Evolutionary conservation across 495 filamentous ascomycete genomes (phyloP), one percentile per base, ranked within the genome.

Genomic region (Penicillium psychrofluorescens): DNA sequence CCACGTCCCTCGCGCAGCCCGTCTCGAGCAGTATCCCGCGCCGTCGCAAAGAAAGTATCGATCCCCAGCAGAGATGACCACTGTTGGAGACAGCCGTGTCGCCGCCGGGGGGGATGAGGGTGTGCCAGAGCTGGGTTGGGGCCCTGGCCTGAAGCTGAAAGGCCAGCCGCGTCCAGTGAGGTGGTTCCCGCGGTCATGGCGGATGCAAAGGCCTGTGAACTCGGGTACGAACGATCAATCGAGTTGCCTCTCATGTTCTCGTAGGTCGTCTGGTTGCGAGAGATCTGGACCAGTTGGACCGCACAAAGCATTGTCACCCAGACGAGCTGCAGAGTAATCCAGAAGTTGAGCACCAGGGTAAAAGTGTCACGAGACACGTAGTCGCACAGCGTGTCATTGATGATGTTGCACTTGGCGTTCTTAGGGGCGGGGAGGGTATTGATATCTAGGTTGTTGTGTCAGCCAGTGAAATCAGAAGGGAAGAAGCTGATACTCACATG

Each of bases 261-360:
- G 67, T 83, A 97, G 0, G 92, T 98, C 7, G 92, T 98, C 71
- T 91, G 82, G 35, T 90, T 92, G 39, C 89, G 80, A 1, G 88
- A 83, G 34, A 98, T 80, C 56, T 97, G 92, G 9, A 95, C 70
- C 31, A 95, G 79, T 58, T 98, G 92, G 8, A 96, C 91, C 40
- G 84, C 77, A 52, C 95, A 78, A 22, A 98, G 83, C 90, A 97
- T 97, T 3, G 88, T 83, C 9, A 97, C 85, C 92, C 92, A 98
- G 34, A 83, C 81, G 35, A 95, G 74, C 66, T 98, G 92, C 32
- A 95, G 66, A 14, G 75, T 70, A 13, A 78, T 74, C 90, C 90
- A 98, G 35, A 88, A 58, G 40, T 76, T 72, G 22, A 95, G 74
- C 11, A 91, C 67, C 15, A 95, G 70, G 27, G 86, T 92, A 62